phyloP scores from a whole-genome alignment of 352 stramenopile species.

The Blastocystis sp. region DNA sequence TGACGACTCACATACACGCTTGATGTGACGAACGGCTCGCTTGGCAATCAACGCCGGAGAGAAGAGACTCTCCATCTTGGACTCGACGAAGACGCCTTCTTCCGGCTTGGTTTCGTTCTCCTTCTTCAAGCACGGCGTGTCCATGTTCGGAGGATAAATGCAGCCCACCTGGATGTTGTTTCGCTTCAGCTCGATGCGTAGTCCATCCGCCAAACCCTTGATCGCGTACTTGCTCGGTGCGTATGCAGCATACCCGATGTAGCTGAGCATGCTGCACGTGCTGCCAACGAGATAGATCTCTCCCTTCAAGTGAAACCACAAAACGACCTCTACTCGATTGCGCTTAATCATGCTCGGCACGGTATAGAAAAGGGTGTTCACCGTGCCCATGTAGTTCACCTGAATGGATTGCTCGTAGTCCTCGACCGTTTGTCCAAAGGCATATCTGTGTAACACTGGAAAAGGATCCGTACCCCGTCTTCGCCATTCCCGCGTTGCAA shows the following conservation, averaged over 20 bases:
- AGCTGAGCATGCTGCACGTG: slow-evolving; percentile 68
- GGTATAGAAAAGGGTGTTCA: slow-evolving; percentile 48
- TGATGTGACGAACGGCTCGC: slow-evolving; percentile 27
- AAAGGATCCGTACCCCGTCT: slow-evolving; percentile 49
- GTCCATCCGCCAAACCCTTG: slow-evolving; percentile 52
- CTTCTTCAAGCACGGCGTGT: slow-evolving; percentile 63
- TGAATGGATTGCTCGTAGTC: slow-evolving; percentile 34
- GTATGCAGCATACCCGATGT: slow-evolving; percentile 55
- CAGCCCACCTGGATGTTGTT: slow-evolving; percentile 65
- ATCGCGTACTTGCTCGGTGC: slow-evolving; percentile 68
- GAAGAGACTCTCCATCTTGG: slow-evolving; percentile 30
- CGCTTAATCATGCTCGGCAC: slow-evolving; percentile 68
- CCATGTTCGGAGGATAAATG: slow-evolving; percentile 73
- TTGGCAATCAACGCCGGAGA: slow-evolving; percentile 23
- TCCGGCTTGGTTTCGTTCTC: slow-evolving; percentile 72
- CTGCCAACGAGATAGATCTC: slow-evolving; percentile 72
- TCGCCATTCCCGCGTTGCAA: slow-evolving; percentile 65
- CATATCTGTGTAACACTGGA: slow-evolving; percentile 15
- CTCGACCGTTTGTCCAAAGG: slow-evolving; percentile 52
- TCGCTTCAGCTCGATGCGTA: slow-evolving; percentile 47
- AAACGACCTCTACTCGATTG: neutral
- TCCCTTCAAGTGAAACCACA: neutral
- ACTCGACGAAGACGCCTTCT: slow-evolving; percentile 63
- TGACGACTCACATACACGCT: neutral
- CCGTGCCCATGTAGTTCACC: slow-evolving; percentile 69